These are phyloP conservation scores for Suillus bovinus DNA, from an alignment of 768 basidiomycete species.

Conservation along the genomic window DNA sequence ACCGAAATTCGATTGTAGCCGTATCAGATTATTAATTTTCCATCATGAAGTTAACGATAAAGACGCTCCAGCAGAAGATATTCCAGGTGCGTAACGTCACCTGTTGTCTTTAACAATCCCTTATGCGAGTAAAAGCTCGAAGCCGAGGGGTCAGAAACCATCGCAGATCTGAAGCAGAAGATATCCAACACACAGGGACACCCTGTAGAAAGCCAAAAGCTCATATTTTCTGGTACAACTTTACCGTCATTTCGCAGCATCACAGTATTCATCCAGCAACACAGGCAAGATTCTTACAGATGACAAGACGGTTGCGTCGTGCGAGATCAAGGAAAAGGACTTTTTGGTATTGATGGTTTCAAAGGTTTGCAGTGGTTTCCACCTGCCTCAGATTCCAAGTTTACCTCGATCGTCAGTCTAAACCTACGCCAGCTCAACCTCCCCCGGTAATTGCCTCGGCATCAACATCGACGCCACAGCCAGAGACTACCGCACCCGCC, in stretches of 20 bases:
- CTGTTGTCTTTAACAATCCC: background rate
- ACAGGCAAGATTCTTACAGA: constrained; percentile 91
- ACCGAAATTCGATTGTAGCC: background rate
- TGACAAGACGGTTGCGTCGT: constrained; percentile 83
- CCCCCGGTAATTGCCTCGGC: constrained; percentile 33
- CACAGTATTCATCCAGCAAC: constrained; percentile 9
- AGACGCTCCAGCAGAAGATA: constrained; percentile 92
- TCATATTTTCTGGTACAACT: constrained; percentile 86
- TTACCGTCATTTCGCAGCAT: constrained; percentile 13
- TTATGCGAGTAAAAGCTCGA: constrained; percentile 55
- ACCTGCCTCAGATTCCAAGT: constrained; percentile 9
- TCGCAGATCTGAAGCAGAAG: constrained; percentile 81
- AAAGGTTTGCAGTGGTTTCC: constrained; percentile 59
- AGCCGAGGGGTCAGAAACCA: constrained; percentile 71
- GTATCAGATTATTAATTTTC: constrained; percentile 12
- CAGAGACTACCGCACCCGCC: constrained; percentile 30
- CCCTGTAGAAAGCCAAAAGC: constrained; percentile 75
- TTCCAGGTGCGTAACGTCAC: constrained; percentile 58
- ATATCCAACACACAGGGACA: constrained; percentile 78
- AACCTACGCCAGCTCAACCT: constrained; percentile 43
- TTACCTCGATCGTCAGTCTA: constrained; percentile 44
- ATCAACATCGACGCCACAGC: constrained; percentile 34
- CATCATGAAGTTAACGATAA: constrained; percentile 91
- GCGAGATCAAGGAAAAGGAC: constrained; percentile 96
- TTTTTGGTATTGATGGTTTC: constrained; percentile 99